Conservation (phyloP, 2,329 filamentous ascomycete species). For the Ophiosphaerella korrae region DNA sequence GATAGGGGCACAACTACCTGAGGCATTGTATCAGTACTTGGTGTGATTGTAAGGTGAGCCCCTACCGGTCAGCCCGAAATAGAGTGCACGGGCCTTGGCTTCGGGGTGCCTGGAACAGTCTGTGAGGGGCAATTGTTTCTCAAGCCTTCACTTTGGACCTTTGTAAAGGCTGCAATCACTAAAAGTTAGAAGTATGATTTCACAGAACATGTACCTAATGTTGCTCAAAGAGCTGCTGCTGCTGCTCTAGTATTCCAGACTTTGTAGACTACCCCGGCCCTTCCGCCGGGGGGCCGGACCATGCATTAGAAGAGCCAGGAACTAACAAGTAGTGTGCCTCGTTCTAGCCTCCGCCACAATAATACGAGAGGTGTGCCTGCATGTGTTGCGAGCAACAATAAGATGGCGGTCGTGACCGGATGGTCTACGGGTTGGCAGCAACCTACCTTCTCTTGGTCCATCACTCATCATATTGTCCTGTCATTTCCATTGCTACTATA, state of each 20-base stretch:
- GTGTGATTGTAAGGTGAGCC: neutral
- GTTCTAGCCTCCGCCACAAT: constrained; percentile 2
- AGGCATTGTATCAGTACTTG: neutral
- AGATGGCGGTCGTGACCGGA: constrained; percentile 1
- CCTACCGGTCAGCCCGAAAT: constrained; percentile 2
- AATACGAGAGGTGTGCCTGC: neutral
- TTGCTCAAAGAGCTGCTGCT: no score
- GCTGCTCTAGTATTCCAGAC: no score
- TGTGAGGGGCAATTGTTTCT: no score
- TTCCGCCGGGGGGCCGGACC: constrained; percentile 2
- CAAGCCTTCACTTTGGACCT: no score
- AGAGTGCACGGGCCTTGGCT: constrained; percentile 3
- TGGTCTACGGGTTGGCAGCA: neutral
- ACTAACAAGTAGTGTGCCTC: neutral
- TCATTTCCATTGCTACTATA: neutral
- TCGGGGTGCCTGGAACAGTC: neutral
- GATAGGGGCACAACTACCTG: neutral
- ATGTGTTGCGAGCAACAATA: neutral
- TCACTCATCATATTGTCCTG: no score
- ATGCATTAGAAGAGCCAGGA: neutral
- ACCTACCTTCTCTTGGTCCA: no score
- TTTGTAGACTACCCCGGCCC: neutral
- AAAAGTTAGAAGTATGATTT: no score
- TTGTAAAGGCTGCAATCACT: no score
- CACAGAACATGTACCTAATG: no score